Conservation (phyloP, 345 rosid species). For the Populus tremula region DNA sequence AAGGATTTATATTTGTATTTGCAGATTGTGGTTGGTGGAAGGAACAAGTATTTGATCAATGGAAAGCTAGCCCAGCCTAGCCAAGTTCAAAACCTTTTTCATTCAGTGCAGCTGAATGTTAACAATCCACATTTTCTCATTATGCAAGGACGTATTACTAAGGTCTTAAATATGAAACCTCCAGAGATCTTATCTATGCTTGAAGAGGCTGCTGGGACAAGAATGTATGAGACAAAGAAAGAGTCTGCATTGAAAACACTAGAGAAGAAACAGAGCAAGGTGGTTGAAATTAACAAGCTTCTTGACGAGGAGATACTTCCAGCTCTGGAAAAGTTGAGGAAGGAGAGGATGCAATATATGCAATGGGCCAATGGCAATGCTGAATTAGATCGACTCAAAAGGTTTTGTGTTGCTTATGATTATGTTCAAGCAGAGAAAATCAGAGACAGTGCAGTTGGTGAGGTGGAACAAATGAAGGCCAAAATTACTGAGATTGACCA, state of each 20-base stretch:
- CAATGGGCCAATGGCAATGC: constrained; percentile 93
- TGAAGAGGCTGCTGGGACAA: constrained; percentile 98
- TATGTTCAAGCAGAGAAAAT: constrained; percentile 64
- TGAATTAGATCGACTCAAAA: constrained; percentile 65
- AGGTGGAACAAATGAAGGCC: constrained; percentile 48
- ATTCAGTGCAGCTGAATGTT: constrained; percentile 95
- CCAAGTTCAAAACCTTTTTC: constrained; percentile 93
- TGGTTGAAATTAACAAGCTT: constrained; percentile 90
- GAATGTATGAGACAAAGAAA: constrained; percentile 98
- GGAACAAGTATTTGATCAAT: constrained; percentile 76
- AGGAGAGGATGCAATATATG: constrained; percentile 86
- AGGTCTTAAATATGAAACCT: constrained; percentile 96
- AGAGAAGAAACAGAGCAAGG: constrained; percentile 93
- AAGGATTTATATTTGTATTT: constrained; percentile 1
- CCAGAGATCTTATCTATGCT: constrained; percentile 97
- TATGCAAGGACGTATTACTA: constrained; percentile 99
- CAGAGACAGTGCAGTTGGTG: constrained; percentile 49
- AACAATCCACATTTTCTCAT: constrained; percentile 97
- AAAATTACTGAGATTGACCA: constrained; percentile 56
- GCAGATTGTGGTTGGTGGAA: constrained; percentile 92
- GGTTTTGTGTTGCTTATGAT: constrained; percentile 71
- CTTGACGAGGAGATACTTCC: constrained; percentile 87
- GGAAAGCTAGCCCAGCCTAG: constrained; percentile 76
- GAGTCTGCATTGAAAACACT: constrained; percentile 86
- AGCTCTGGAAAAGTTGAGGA: constrained; percentile 89